A percentile compares a stretch with the other conserved stretches of the same genome.
phyloP scores from a whole-genome alignment of 805 yeast genomes.

The Yamadazyma takamatsuzukensis region DNA sequence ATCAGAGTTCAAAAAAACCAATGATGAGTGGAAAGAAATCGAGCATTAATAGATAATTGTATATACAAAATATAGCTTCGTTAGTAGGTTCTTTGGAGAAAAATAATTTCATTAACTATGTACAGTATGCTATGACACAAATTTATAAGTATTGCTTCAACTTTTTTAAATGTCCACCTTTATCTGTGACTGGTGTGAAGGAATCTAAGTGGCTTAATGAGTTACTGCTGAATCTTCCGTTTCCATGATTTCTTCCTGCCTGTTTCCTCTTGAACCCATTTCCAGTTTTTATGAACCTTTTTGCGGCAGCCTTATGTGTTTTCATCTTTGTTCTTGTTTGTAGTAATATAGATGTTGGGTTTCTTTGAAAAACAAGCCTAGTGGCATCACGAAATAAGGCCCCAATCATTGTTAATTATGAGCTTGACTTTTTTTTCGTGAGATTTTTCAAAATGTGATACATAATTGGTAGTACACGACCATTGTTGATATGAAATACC shows the following conservation, averaged over 20 bases:
- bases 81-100: too few relatives aligned
- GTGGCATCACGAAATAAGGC: slow-evolving; percentile 4
- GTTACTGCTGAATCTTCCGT: slow-evolving; percentile 77
- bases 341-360: slow-evolving; percentile 17
- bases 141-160: slow-evolving; percentile 30
- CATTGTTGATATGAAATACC: too few relatives aligned
- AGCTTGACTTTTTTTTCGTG: too few relatives aligned
- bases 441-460: background rate
- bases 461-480: slow-evolving; percentile 5
- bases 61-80: background rate
- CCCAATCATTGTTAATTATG: slow-evolving; percentile 2
- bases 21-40: slow-evolving; percentile 46
- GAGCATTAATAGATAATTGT: slow-evolving; percentile 22
- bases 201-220: slow-evolving; percentile 58
- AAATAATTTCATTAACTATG: slow-evolving; percentile 1
- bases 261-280: slow-evolving; percentile 52
- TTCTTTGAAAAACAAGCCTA: slow-evolving; percentile 6
- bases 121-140: slow-evolving; percentile 2
- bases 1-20: slow-evolving; percentile 52
- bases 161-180: slow-evolving; percentile 59
- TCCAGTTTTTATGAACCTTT: slow-evolving; percentile 78
- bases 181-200: slow-evolving; percentile 48
- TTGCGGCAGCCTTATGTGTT: slow-evolving; percentile 83
- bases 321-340: slow-evolving; percentile 53
- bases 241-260: slow-evolving; percentile 91